A percentile compares a stretch with the other conserved stretches of the same genome.
Conservation (phyloP, 805 yeast species). For the Hanseniaspora nectarophila region DNA sequence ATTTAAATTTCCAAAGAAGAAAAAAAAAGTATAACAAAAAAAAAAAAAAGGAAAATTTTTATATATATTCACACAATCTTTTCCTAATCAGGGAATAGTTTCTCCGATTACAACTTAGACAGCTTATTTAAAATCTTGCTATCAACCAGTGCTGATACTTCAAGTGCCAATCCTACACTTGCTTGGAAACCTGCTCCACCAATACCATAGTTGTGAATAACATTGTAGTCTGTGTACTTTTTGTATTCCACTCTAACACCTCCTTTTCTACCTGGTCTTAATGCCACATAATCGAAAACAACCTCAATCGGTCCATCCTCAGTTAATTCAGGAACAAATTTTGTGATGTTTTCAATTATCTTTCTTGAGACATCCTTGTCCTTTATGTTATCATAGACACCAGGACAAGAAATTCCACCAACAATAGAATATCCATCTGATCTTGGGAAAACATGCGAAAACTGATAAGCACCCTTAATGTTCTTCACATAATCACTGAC, state of each 20-base stretch:
- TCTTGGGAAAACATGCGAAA: conserved; percentile 53
- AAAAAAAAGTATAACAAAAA: not conserved
- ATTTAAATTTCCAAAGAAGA: too few species aligned
- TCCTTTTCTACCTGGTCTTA: conserved; percentile 53
- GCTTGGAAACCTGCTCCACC: conserved; percentile 71
- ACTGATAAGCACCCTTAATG: conserved; percentile 28
- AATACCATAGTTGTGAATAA: conserved; percentile 60
- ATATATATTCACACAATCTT: conserved; percentile 17
- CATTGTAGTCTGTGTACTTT: conserved; percentile 20
- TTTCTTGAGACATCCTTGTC: conserved; percentile 39
- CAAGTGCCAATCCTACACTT: conserved; percentile 50
- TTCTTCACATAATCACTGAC: conserved; percentile 7
- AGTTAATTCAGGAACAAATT: conserved; percentile 23
- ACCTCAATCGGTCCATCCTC: conserved; percentile 15
- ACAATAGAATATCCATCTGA: conserved; percentile 61
- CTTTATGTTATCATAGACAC: conserved; percentile 27
- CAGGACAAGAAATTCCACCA: conserved; percentile 39
- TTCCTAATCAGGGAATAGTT: not conserved
- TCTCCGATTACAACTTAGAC: conserved; percentile 10
- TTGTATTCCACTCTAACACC: conserved; percentile 46
- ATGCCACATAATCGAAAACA: conserved; percentile 32
- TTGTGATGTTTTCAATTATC: conserved; percentile 35
- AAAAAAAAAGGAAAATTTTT: conserved; percentile 2
- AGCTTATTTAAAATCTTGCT: conserved; percentile 18
- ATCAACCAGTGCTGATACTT: conserved; percentile 32